Evolutionary conservation across 768 basidiomycete genomes (phyloP), one percentile per base, ranked within the genome.

Genomic region (Amanita pallidorosea): DNA sequence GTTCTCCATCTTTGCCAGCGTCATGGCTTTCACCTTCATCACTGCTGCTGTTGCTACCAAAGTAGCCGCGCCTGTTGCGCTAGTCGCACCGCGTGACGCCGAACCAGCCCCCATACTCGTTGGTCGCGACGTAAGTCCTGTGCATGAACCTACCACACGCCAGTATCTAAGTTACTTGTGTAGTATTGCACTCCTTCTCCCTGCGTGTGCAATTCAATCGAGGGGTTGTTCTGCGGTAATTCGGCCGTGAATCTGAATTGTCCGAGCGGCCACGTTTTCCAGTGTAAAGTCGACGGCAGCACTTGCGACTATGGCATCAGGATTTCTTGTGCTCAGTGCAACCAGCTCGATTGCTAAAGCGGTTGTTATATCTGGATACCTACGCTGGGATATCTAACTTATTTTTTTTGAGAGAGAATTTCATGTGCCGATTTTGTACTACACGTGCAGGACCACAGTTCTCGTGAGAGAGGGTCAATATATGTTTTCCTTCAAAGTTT

Each of bases 191-290:
- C 7, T 2, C 41, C 49, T 9, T 51, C 49, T 27, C 1, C 2
- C 2, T 51, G 49, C 31, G 4, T 22, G 0, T 51, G 49, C 22
- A 51, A 51, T 20, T 0, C 7, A 0, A 11, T 22, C 20, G 41
- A 45, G 22, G 59, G 59, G 5, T 38, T 51, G 20, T 58, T 58
- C 44, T 60, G 59, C 22, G 59, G 57, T 29, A 56, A 52, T 25
- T 45, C 54, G 38, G 52, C 34, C 4, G 52, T 58, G 45, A 57
- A 55, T 51, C 51, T 54, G 18, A 38, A 51, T 41, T 60, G 59
- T 44, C 40, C 49, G 31, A 55, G 51, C 45, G 57, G 53, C 4
- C 46, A 60, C 13, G 59, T 58, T 13, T 60, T 56, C 37, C 41
- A 58, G 47, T 60, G 59, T 47, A 53, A 49, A 45, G 15, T 20